Evolutionary conservation across 768 basidiomycete genomes (phyloP).

Genomic region (Tylopilus cervinicoccineus): DNA sequence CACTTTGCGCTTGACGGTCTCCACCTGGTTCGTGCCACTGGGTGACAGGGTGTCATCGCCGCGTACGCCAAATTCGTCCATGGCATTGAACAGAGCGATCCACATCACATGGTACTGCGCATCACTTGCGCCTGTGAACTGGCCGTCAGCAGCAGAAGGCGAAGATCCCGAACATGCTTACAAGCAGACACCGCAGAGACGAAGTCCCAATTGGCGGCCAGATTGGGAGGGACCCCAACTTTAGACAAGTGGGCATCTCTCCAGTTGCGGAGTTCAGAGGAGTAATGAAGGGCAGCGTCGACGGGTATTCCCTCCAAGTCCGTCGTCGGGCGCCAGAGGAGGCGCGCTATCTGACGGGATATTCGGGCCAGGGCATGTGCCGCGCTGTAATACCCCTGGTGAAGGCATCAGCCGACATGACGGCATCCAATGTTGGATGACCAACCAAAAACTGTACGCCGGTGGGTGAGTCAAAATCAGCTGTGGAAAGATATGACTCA

Average conservation of each 20-base stretch:
- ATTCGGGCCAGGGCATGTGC: constrained; percentile 81
- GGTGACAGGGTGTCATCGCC: constrained; percentile 48
- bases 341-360: constrained; percentile 75
- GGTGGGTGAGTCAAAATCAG: constrained; percentile 7
- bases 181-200: constrained; percentile 68
- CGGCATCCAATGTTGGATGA: constrained; percentile 9
- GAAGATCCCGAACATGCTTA: constrained; percentile 25
- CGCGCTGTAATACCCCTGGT: constrained; percentile 78
- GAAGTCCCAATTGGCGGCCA: constrained; percentile 88
- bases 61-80: constrained; percentile 81
- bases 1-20: constrained; percentile 63
- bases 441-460: constrained; percentile 61
- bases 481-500: constrained; percentile 28
- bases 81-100: constrained; percentile 76
- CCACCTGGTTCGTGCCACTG: constrained; percentile 53
- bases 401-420: constrained; percentile 7
- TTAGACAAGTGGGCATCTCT: constrained; percentile 66
- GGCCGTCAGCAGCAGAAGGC: background rate
- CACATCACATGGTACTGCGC: constrained; percentile 92
- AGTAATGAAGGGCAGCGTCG: constrained; percentile 55
- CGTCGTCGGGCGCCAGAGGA: constrained; percentile 75
- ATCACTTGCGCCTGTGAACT: constrained; percentile 68
- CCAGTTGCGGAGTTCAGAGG: constrained; percentile 63
- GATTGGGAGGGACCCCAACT: constrained; percentile 85
- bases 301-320: constrained; percentile 76